Evolutionary conservation across 805 yeast species (phyloP), one percentile per base, ranked within the genome.

Genomic region (Candida ulmi): DNA sequence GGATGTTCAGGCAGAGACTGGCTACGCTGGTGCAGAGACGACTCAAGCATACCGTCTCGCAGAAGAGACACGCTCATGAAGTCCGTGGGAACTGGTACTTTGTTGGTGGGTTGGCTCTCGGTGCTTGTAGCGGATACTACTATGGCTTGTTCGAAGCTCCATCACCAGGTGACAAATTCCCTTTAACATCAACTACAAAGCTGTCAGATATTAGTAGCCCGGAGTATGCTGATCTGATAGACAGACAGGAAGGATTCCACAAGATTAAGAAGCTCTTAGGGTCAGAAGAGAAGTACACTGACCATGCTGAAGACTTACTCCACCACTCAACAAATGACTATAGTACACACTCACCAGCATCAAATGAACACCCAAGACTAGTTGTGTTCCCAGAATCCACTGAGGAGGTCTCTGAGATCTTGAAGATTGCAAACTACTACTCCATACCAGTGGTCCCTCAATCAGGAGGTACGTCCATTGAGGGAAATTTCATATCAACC

Each of bases 381-480:
- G 69, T 83, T 4, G 71, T 80, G 4, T 83, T 68, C 48, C 87
- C 87, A 0, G 58, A 52, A 11, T 58, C 79, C 12, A 83, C 88
- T 0, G 76, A 78, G 43, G 75, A 83, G 43, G 87, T 84, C 0
- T 73, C 84, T 1, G 54, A 65, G 37, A 63, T 80, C 13, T 60
- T 81, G 75, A 73, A 74, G 51, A 63, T 82, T 5, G 71, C 78
- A 44, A 72, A 77, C 53, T 58, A 71, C 44, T 69, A 71, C 52
- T 61, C 60, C 25, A 77, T 84, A 2, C 93, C 93, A 0, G 77
- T 83, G 9, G 79, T 80, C 12, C 88, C 90, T 1, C 80, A 67
- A 46, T 66, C 79, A 8, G 93, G 90, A 2, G 88, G 90, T 3
- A 80, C 91, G 0, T 79, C 90, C 4, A 61, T 84, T 27, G 91